Evolutionary conservation across 1,139 yeast species (phyloP), one percentile per base, ranked within the genome.

Genomic region (Geotrichum histeridarum): DNA sequence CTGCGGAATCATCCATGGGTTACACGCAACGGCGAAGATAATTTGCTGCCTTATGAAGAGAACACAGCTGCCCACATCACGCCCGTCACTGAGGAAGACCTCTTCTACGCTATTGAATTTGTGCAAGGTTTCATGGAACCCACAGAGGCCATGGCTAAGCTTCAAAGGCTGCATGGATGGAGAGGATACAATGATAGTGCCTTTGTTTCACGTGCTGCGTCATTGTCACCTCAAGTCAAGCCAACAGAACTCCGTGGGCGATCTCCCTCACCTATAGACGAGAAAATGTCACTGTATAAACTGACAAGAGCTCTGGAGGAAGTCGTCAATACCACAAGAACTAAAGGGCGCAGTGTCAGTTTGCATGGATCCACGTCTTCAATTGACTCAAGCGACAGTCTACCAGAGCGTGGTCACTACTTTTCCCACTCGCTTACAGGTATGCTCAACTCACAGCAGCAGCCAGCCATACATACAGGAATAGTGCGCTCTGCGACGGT

Each of bases 1-100:
- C 70, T 85, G 39, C 70, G 84, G 31, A 73, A 73, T 51, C 88
- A 84, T 62, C 76, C 77, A 38, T 85, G 93, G 93, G 73, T 74
- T 33, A 73, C 76, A 4, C 61, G 63, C 42, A 49, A 62, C 33
- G 71, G 83, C 17, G 61, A 65, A 17, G 77, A 73, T 57, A 56
- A 55, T 32, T 63, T 73, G 48, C 62, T 73, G 14, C 60, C 72
- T 2, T 52, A 54, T 9, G 75, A 70, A 44, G 76, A 73, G 54
- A 73, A 73, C 58, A 67, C 69, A n/a, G 70, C 70, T 7, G 67
- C 59, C 30, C 60, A 59, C 17, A 65, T 67, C 9, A 63, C 65
- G 9, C 63, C 67, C 2, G 66, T 73, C 48, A 71, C 75, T 8
- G 74, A 71, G 50, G 73, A 68, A 37, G 76, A 73, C 46, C 59